Evolutionary conservation across 345 rosid genomes (phyloP), one percentile per base, ranked within the genome.

Genomic region (Populus nigra): DNA sequence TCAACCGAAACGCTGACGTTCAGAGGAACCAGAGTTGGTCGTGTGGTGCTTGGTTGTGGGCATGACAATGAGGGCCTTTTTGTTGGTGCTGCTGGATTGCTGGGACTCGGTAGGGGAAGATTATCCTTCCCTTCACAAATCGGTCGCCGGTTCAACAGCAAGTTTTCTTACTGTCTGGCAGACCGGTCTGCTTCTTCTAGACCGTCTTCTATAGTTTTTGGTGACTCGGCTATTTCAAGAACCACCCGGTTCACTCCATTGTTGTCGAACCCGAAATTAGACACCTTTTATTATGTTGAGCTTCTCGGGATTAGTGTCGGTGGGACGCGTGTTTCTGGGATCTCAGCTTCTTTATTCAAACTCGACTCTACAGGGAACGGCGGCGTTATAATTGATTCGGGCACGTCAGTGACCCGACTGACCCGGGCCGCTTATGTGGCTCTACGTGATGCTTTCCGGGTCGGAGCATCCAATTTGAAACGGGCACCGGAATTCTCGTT

Each of bases 1-100:
- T 88, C 95, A 71, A 92, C 95, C 7, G 99, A 93, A 73, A 96
- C 97, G 3, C 84, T 96, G 59, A 92, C 94, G 47, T 96, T 96
- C 85, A 88, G 98, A 0, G 68, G 88, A 17, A 85, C 84, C 12
- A 86, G 86, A 27, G 97, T 96, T 2, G 88, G 78, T 17, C 86
- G 88, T 27, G 95, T 96, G 23, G 93, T 95, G 41, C 78, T 96
- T 15, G 99, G 97, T 0, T 96, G 98, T 43, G 99, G 99, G 27
- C 97, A 96, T 79, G 92, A 91, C 83, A 96, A 96, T 36, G 91
- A 96, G 84, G 99, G 99, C 29, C 84, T 96, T 17, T 96, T 96
- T 71, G 89, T 92, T 61, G 99, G 95, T 61, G 99, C 99, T 0
- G 97, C 97, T 8, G 99, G 99, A 17, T 82, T 96, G 74, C 41